Base-by-base conservation (phyloP, 805 yeast genomes). In the Kodamaea sagamina region DNA sequence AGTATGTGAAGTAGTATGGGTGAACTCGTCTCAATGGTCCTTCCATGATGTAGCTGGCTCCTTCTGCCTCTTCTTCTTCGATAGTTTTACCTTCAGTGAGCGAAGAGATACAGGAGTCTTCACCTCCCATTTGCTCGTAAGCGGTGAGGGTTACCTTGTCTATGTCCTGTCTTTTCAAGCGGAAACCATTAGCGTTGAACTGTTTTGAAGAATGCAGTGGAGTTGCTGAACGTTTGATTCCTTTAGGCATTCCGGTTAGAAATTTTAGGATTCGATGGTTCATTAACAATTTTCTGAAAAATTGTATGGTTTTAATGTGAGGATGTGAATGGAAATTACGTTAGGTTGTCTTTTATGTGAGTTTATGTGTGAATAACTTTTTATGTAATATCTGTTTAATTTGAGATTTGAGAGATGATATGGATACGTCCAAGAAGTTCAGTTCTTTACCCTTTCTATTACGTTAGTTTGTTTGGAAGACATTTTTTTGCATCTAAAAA, bases 1-100 rank as follows among this genome's bases (percentile, higher is more conserved):
- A 72, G 58, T 93, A 92, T 0, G 96, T 89, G 69, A 79, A 92
- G 57, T 74, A 86, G 60, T 93, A 93, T 0, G 99, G 98, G 1
- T 81, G 73, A 2, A 93, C 86, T 47, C 84, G 70, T 36, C 97
- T 67, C 39, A 87, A 65, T 2, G 78, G 67, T 0, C 86, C 87
- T 13, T 79, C 82, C 2, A 83, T 64, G 0, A 56, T 51, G 53
- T 83, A 84, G 19, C 73, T 62, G 2, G 82, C 80, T 1, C 79
- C 84, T 35, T 81, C 81, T 1, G 78, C 72, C 43, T 75, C 81
- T 52, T 81, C 84, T 49, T 79, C 81, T 37, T 63, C 63, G 32
- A 78, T 71, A 16, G 75, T 68, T 36, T 68, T 68, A 34, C 47
- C 50, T 15, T 50, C 50, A 9, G 44, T 17, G 18, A 65, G 46